Percentiles rank a stretch among this genome's conserved stretches.
Conservation (phyloP, 345 rosid genomes). For the Schrenkiella parvula region DNA sequence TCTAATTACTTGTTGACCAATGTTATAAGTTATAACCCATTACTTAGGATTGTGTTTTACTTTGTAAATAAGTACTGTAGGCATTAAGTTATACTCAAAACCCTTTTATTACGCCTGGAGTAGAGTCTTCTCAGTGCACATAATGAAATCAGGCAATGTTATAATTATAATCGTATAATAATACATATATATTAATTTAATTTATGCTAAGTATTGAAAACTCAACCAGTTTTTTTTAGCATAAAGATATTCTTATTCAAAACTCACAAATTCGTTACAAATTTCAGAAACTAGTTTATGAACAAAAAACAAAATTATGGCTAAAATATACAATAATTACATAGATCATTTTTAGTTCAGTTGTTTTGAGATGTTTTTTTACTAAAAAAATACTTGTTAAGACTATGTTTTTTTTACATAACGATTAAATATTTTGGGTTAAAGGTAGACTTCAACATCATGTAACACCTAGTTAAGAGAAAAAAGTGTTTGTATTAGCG, state of each 20-base stretch:
- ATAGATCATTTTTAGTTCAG: background rate
- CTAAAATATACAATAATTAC: background rate
- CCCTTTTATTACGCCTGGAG: background rate
- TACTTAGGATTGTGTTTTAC: slow-evolving; percentile 19
- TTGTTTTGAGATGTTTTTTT: background rate
- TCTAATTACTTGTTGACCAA: slow-evolving; percentile 26
- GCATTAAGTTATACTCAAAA: background rate
- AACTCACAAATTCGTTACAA: background rate
- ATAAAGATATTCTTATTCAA: background rate
- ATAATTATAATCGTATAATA: background rate
- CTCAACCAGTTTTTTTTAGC: too few species aligned
- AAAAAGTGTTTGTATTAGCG: background rate
- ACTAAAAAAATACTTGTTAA: background rate
- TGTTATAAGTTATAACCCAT: slow-evolving; percentile 8
- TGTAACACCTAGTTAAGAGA: background rate
- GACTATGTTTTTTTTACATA: background rate
- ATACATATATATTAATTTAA: background rate
- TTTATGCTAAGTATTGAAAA: background rate
- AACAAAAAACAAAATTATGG: too few species aligned
- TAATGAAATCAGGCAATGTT: background rate
- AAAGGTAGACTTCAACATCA: background rate
- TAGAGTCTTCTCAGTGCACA: background rate
- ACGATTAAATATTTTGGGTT: background rate
- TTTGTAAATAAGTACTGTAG: slow-evolving; percentile 18
- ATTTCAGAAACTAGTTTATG: background rate